phyloP scores from a whole-genome alignment of 2,329 filamentous ascomycete species.

The Elsinoe arachidis region DNA sequence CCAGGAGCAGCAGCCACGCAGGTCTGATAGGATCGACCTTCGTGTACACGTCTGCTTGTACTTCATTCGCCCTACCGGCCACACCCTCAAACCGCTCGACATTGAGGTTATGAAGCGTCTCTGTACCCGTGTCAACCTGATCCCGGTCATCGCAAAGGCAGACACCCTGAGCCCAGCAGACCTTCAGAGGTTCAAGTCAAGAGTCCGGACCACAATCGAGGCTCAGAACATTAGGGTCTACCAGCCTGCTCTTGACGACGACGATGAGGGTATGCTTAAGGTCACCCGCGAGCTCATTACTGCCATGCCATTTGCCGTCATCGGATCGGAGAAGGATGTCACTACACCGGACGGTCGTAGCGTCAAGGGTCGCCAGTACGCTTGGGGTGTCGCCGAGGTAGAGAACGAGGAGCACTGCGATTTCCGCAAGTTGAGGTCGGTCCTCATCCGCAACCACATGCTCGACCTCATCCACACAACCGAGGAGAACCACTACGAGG shows the following conservation, averaged over 20 bases:
- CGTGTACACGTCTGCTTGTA: constrained; percentile 97
- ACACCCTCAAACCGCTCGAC: constrained; percentile 96
- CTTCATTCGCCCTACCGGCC: constrained; percentile 97
- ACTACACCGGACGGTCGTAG: constrained; percentile 93
- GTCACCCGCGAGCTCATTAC: constrained; percentile 91
- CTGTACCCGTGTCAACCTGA: constrained; percentile 95
- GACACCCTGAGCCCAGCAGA: constrained; percentile 93
- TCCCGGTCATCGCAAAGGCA: constrained; percentile 96
- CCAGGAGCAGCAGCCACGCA: constrained; percentile 97
- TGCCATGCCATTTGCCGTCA: constrained; percentile 97
- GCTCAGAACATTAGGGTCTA: constrained; percentile 99
- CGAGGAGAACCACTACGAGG: constrained; percentile 98
- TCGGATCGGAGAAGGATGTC: constrained; percentile 98
- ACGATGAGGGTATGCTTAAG: constrained; percentile 90
- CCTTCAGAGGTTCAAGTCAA: constrained; percentile 87
- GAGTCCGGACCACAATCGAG: constrained; percentile 89
- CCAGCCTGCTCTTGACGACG: constrained; percentile 93
- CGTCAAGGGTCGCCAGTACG: constrained; percentile 97
- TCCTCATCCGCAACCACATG: constrained; percentile 97
- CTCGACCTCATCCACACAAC: constrained; percentile 99
- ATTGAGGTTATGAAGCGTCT: constrained; percentile 99
- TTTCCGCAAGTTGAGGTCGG: constrained; percentile 99
- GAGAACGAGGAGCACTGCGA: constrained; percentile 99
- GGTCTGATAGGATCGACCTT: constrained; percentile 97
- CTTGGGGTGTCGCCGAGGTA: constrained; percentile 98